phyloP scores from a whole-genome alignment of 1,284 basidiomycete genomes.

The Sporisorium scitamineum region DNA sequence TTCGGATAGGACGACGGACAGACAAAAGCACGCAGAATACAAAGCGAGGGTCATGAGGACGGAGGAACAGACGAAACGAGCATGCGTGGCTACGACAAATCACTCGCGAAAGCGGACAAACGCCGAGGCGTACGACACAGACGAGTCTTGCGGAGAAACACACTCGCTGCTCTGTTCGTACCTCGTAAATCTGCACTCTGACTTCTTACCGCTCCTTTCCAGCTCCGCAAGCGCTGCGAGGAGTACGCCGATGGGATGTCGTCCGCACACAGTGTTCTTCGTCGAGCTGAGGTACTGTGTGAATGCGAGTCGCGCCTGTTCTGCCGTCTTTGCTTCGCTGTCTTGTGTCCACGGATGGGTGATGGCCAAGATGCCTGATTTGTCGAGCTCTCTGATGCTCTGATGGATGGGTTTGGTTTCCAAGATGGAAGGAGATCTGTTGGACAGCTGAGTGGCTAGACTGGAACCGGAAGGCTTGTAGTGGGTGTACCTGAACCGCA shows the following conservation, averaged over 20 bases:
- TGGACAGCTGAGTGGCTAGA: slow-evolving; percentile 55
- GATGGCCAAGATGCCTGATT: slow-evolving; percentile 81
- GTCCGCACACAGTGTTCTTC: slow-evolving; percentile 95
- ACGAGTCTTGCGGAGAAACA: slow-evolving; percentile 78
- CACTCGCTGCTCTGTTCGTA: slow-evolving; percentile 83
- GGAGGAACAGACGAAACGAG: background rate
- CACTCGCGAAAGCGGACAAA: slow-evolving; percentile 65
- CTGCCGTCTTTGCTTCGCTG: slow-evolving; percentile 34
- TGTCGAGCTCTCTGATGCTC: slow-evolving; percentile 81
- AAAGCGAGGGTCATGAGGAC: background rate
- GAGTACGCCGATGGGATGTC: slow-evolving; percentile 93
- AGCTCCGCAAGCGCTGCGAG: slow-evolving; percentile 80
- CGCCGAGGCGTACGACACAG: slow-evolving; percentile 95
- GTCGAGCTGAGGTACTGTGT: slow-evolving; percentile 81
- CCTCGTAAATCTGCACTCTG: slow-evolving; percentile 58
- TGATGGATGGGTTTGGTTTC: slow-evolving; percentile 67
- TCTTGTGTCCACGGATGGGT: slow-evolving; percentile 71
- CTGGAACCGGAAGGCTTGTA: slow-evolving; percentile 79
- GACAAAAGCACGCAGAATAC: background rate
- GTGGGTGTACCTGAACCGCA: slow-evolving; percentile 83
- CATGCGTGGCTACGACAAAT: too few relatives aligned
- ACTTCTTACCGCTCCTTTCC: slow-evolving; percentile 71
- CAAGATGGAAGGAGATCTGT: slow-evolving; percentile 11
- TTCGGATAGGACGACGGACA: too few relatives aligned
- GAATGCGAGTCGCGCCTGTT: slow-evolving; percentile 51